These are phyloP conservation scores for Russula dissimulans DNA, from an alignment of 768 basidiomycete species.

Conservation along the genomic window DNA sequence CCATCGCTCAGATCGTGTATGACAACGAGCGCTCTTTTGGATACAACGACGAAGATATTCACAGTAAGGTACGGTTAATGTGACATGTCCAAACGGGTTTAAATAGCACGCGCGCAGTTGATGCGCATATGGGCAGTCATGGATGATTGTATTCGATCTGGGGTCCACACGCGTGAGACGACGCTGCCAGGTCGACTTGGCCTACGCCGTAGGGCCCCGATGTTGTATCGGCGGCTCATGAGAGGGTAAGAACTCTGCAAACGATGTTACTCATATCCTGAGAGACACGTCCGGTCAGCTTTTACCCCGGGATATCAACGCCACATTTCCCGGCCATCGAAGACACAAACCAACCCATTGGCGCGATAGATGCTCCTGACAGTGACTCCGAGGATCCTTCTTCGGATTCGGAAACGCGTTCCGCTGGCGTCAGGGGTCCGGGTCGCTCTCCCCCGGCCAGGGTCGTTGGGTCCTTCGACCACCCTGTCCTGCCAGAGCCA, in stretches of 20 bases:
- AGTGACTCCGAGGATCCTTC: slow-evolving; percentile 16
- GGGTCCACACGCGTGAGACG: slow-evolving; percentile 70
- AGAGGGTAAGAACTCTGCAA: slow-evolving; percentile 46
- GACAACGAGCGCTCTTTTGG: slow-evolving; percentile 85
- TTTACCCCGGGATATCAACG: slow-evolving; percentile 41
- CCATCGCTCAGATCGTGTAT: slow-evolving; percentile 88
- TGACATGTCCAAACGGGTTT: not conserved
- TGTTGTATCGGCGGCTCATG: slow-evolving; percentile 85
- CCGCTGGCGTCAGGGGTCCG: not conserved
- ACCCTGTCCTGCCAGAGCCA: slow-evolving; percentile 71
- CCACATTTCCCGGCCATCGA: slow-evolving; percentile 32
- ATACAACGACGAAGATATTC: slow-evolving; percentile 64
- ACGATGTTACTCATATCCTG: not conserved
- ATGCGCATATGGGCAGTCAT: slow-evolving; percentile 84
- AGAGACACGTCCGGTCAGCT: slow-evolving; percentile 26
- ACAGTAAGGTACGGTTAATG: slow-evolving; percentile 45
- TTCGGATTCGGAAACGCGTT: not conserved
- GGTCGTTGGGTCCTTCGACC: slow-evolving; percentile 72
- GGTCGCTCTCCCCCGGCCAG: slow-evolving; percentile 27
- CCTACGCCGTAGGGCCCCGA: slow-evolving; percentile 75
- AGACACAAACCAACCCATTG: slow-evolving; percentile 22
- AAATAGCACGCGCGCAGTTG: slow-evolving; percentile 29
- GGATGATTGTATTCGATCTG: slow-evolving; percentile 83
- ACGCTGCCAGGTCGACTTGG: slow-evolving; percentile 82
- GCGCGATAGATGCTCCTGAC: slow-evolving; percentile 18